Evolutionary conservation across 306 rosid genomes (phyloP).

Genomic region (Albizia julibrissin): DNA sequence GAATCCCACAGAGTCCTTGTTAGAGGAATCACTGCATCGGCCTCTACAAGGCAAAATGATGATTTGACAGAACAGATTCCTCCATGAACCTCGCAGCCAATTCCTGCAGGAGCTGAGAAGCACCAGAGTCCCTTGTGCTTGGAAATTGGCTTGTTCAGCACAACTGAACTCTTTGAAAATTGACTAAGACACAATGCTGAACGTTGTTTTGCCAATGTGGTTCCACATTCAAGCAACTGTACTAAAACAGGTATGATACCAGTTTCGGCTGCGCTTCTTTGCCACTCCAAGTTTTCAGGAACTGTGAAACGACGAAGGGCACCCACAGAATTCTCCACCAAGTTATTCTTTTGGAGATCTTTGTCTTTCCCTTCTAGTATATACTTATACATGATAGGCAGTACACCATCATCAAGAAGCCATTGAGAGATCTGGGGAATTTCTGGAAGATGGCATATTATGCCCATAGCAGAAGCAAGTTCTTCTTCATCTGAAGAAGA

Average conservation of each 20-base stretch:
- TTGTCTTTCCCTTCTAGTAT: slow-evolving; percentile 45
- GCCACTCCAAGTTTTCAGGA: slow-evolving; percentile 68
- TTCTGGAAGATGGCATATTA: slow-evolving; percentile 69
- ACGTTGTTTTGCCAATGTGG: slow-evolving; percentile 61
- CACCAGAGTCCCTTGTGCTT: slow-evolving; percentile 67
- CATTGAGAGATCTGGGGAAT: slow-evolving; percentile 54
- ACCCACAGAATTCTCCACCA: slow-evolving; percentile 65
- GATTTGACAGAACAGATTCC: slow-evolving; percentile 65
- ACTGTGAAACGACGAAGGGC: slow-evolving; percentile 62
- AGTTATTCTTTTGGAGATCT: slow-evolving; percentile 43
- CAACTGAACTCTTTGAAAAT: slow-evolving; percentile 59
- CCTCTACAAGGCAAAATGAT: slow-evolving; percentile 87
- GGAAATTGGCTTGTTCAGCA: slow-evolving; percentile 48
- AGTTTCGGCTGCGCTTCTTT: slow-evolving; percentile 59
- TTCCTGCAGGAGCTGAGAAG: slow-evolving; percentile 65
- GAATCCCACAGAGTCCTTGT: slow-evolving; percentile 66
- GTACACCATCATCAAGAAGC: slow-evolving; percentile 63
- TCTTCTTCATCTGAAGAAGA: slow-evolving; percentile 68
- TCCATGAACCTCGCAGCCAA: slow-evolving; percentile 67
- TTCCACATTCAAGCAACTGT: slow-evolving; percentile 65
- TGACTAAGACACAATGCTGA: slow-evolving; percentile 65
- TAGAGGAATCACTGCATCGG: slow-evolving; percentile 66
- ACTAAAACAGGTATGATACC: slow-evolving; percentile 64
- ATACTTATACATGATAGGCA: slow-evolving; percentile 42
- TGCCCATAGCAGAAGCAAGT: slow-evolving; percentile 67